Evolutionary conservation across 2,329 filamentous ascomycete genomes (phyloP).

Genomic region (Fusarium musae): DNA sequence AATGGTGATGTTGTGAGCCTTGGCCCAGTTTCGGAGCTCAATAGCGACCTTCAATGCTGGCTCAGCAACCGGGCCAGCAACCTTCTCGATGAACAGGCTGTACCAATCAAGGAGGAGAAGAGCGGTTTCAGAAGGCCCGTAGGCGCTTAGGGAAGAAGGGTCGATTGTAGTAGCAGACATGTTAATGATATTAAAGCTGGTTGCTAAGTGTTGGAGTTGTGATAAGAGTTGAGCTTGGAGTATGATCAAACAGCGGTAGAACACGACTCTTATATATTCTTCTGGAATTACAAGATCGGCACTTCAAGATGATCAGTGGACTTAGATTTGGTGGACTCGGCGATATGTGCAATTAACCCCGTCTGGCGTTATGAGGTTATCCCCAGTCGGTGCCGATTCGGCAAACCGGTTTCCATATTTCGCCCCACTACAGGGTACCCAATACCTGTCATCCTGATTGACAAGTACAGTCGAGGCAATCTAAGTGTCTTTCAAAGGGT

Average conservation of each 20-base stretch:
- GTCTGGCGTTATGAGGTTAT: conserved; percentile 7
- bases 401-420: background rate
- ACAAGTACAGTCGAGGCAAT: no score
- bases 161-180: background rate
- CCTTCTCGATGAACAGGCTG: background rate
- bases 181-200: background rate
- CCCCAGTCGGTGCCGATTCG: conserved; percentile 15
- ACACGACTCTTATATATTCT: background rate
- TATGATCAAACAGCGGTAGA: fast-evolving
- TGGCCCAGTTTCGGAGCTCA: conserved; percentile 5
- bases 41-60: background rate
- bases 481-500: no score
- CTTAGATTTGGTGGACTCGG: background rate
- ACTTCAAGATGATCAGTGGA: background rate
- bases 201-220: background rate
- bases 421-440: background rate
- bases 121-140: background rate
- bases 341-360: background rate
- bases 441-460: no score
- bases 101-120: conserved; percentile 9
- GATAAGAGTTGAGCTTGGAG: background rate
- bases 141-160: background rate
- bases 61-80: background rate
- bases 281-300: fast-evolving
- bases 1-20: background rate